Evolutionary conservation across 805 yeast species (phyloP).

Genomic region (Cyberlindnera meyerae): DNA sequence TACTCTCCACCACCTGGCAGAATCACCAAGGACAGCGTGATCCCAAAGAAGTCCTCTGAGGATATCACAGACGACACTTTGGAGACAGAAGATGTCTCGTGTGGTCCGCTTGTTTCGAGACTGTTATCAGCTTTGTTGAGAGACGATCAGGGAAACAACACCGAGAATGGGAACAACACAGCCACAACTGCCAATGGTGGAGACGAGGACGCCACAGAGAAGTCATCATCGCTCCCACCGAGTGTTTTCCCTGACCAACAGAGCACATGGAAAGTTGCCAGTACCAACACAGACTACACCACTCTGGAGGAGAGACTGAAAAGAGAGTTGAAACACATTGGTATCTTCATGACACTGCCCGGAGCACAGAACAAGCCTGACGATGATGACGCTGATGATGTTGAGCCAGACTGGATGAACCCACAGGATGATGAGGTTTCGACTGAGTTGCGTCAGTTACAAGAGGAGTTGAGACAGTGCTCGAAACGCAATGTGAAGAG

Average conservation of each 20-base stretch:
- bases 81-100: slow-evolving; percentile 70
- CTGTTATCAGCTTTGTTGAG: slow-evolving; percentile 73
- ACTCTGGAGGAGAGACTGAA: slow-evolving; percentile 83
- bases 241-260: slow-evolving; percentile 37
- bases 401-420: slow-evolving; percentile 57
- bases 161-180: slow-evolving; percentile 13
- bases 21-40: slow-evolving; percentile 34
- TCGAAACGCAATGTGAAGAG: slow-evolving; percentile 61
- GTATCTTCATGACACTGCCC: slow-evolving; percentile 67
- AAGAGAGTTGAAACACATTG: slow-evolving; percentile 84
- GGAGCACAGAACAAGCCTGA: background rate
- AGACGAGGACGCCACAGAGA: slow-evolving; percentile 22
- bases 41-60: slow-evolving; percentile 58
- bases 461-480: slow-evolving; percentile 58
- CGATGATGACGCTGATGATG: slow-evolving; percentile 24
- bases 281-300: slow-evolving; percentile 57
- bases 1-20: slow-evolving; percentile 46
- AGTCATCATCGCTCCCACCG: slow-evolving; percentile 6
- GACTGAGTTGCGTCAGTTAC: slow-evolving; percentile 72
- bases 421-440: slow-evolving; percentile 94
- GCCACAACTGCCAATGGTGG: slow-evolving; percentile 22
- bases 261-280: slow-evolving; percentile 44
- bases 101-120: slow-evolving; percentile 89
- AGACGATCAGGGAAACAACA: slow-evolving; percentile 26
- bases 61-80: slow-evolving; percentile 54